A percentile compares a stretch with the other conserved stretches of the same genome.
phyloP scores from a whole-genome alignment of 2,329 filamentous ascomycete species.

The Ophiocordyceps unilateralis region DNA sequence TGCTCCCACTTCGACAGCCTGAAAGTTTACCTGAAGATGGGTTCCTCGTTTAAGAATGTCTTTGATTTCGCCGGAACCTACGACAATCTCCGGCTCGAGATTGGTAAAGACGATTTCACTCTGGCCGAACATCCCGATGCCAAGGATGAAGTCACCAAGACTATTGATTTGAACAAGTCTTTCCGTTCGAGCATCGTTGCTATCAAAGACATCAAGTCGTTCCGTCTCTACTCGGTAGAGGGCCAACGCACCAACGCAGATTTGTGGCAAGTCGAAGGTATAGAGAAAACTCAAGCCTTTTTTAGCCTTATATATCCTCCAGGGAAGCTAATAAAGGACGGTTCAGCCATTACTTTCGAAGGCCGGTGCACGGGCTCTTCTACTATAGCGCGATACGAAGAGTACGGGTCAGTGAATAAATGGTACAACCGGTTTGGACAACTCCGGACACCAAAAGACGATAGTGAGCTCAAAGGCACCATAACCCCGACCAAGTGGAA shows the following conservation, averaged over 20 bases:
- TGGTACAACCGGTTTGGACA: neutral
- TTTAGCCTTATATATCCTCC: too few relatives aligned
- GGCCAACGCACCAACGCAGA: neutral
- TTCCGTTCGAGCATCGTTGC: neutral
- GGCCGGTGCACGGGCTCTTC: neutral
- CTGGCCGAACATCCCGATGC: neutral
- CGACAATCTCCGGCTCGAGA: neutral
- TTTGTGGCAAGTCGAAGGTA: neutral
- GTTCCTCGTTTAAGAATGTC: neutral
- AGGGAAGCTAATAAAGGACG: too few relatives aligned
- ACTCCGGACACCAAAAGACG: neutral
- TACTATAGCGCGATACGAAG: neutral
- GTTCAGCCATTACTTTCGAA: neutral
- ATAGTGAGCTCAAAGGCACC: neutral
- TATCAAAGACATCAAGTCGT: neutral
- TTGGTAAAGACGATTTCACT: neutral
- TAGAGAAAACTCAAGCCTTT: too few relatives aligned
- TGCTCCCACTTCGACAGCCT: neutral
- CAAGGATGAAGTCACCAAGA: neutral
- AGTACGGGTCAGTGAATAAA: neutral
- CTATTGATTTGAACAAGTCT: neutral
- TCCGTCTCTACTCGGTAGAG: neutral
- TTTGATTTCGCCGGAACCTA: neutral
- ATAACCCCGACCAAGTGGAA: neutral
- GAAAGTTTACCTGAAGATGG: neutral